phyloP scores from a whole-genome alignment of 2,329 filamentous ascomycete species.

The Talaromyces marneffei region DNA sequence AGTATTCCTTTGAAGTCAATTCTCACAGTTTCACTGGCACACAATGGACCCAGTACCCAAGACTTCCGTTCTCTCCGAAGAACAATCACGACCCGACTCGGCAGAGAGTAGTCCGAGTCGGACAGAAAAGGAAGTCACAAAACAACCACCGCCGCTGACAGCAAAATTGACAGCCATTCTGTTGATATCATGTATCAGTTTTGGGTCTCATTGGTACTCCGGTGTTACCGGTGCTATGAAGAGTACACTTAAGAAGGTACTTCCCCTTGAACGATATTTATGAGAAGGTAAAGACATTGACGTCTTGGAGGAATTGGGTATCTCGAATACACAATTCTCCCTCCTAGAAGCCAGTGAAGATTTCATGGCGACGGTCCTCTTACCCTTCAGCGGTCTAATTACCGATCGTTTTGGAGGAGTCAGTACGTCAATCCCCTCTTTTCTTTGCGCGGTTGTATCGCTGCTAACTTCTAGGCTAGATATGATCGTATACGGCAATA shows the following conservation, averaged over 20 bases:
- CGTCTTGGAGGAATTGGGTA: slow-evolving; percentile 42
- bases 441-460: too few relatives aligned
- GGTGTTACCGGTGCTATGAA: slow-evolving; percentile 58
- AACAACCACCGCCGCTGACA: background rate
- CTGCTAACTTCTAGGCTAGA: slow-evolving; percentile 21
- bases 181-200: slow-evolving; percentile 45
- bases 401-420: slow-evolving; percentile 57
- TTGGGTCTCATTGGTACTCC: slow-evolving; percentile 56
- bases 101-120: background rate
- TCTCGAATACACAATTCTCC: slow-evolving; percentile 56
- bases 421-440: slow-evolving; percentile 24
- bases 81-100: background rate
- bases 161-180: slow-evolving; percentile 43
- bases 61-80: background rate
- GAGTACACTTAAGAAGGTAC: slow-evolving; percentile 53
- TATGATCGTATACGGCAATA: slow-evolving; percentile 57
- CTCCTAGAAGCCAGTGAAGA: slow-evolving; percentile 56
- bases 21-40: background rate
- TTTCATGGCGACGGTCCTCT: slow-evolving; percentile 56
- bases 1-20: background rate
- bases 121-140: background rate
- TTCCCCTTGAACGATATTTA: slow-evolving; percentile 9
- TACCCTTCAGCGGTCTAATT: slow-evolving; percentile 50
- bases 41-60: background rate
- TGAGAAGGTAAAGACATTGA: background rate